Percentiles rank a stretch among this genome's conserved stretches.
phyloP scores from a whole-genome alignment of 495 filamentous ascomycete species.

The Lophiotrema nucula region DNA sequence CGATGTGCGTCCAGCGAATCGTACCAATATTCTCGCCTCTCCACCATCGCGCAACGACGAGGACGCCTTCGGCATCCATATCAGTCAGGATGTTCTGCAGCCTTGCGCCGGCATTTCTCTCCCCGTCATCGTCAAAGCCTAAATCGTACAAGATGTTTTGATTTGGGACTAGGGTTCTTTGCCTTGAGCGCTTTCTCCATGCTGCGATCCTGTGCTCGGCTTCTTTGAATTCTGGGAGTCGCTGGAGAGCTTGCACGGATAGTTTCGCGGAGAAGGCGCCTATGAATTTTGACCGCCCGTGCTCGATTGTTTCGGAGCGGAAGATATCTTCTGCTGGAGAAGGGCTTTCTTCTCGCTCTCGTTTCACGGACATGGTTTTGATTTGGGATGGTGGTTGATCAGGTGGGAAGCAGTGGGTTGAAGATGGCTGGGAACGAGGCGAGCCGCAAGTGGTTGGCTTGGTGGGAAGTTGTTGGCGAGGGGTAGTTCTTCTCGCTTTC shows the following conservation, averaged over 20 bases:
- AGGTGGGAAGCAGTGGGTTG: neutral
- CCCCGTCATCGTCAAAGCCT: slow-evolving; percentile 50
- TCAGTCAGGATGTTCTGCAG: slow-evolving; percentile 42
- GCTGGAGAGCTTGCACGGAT: slow-evolving; percentile 39
- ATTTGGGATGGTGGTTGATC: neutral
- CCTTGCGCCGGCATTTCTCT: slow-evolving; percentile 43
- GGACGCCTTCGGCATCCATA: slow-evolving; percentile 39
- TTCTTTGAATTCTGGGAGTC: slow-evolving; percentile 34
- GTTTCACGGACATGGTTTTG: slow-evolving; percentile 11
- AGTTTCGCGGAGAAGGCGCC: slow-evolving; percentile 45
- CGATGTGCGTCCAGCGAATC: slow-evolving; percentile 47
- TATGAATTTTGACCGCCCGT: slow-evolving; percentile 46
- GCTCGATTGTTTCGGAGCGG: slow-evolving; percentile 40
- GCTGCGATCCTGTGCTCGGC: slow-evolving; percentile 48
- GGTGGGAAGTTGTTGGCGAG: too few relatives aligned
- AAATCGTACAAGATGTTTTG: slow-evolving; percentile 35
- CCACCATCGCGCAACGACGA: slow-evolving; percentile 51
- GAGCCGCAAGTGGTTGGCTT: too few relatives aligned
- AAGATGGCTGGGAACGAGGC: neutral
- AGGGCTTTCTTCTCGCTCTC: slow-evolving; percentile 10
- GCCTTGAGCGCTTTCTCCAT: slow-evolving; percentile 40
- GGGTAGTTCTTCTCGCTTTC: too few relatives aligned
- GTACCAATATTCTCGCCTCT: slow-evolving; percentile 49
- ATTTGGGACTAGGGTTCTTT: slow-evolving; percentile 29
- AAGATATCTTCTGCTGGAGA: slow-evolving; percentile 31